Conservation (phyloP, 1,139 yeast genomes). For the Ogataea hybrid region DNA sequence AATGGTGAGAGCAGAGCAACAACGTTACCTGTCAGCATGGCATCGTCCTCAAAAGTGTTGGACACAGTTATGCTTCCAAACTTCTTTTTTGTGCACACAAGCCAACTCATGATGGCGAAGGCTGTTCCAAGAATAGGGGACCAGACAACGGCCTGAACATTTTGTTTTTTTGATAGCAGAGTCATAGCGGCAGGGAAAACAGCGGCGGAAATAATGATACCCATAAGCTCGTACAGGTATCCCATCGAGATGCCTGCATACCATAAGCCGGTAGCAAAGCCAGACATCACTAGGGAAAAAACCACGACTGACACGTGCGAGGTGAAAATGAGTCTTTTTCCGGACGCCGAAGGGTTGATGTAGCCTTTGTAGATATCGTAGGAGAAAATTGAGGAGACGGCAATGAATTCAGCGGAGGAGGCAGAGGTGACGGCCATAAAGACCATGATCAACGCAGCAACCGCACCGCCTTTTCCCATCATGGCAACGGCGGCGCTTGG, state of each 20-base stretch:
- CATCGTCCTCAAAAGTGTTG: slow-evolving; percentile 71
- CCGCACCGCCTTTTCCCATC: slow-evolving; percentile 86
- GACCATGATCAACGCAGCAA: slow-evolving; percentile 68
- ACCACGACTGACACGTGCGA: slow-evolving; percentile 66
- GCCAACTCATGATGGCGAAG: slow-evolving; percentile 65
- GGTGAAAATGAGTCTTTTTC: slow-evolving; percentile 63
- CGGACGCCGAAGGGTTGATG: slow-evolving; percentile 73
- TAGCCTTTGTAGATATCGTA: slow-evolving; percentile 82
- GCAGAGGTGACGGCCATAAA: slow-evolving; percentile 85
- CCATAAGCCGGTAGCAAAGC: slow-evolving; percentile 75
- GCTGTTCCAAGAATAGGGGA: slow-evolving; percentile 63
- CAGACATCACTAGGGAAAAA: slow-evolving; percentile 75
- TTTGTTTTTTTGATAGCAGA: slow-evolving; percentile 55
- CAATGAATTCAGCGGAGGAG: slow-evolving; percentile 84
- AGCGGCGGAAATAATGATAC: slow-evolving; percentile 81
- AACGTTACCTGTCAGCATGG: slow-evolving; percentile 85
- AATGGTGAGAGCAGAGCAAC: slow-evolving; percentile 79
- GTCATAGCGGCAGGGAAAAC: slow-evolving; percentile 77
- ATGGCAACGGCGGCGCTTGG: slow-evolving; percentile 90
- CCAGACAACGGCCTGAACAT: slow-evolving; percentile 30
- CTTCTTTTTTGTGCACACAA: slow-evolving; percentile 54
- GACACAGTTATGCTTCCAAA: slow-evolving; percentile 55
- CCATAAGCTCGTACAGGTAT: slow-evolving; percentile 82
- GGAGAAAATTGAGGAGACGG: slow-evolving; percentile 81
- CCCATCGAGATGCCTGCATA: slow-evolving; percentile 88